Evolutionary conservation across 2,329 filamentous ascomycete genomes (phyloP).

Genomic region (Sclerotiophoma versabilis): DNA sequence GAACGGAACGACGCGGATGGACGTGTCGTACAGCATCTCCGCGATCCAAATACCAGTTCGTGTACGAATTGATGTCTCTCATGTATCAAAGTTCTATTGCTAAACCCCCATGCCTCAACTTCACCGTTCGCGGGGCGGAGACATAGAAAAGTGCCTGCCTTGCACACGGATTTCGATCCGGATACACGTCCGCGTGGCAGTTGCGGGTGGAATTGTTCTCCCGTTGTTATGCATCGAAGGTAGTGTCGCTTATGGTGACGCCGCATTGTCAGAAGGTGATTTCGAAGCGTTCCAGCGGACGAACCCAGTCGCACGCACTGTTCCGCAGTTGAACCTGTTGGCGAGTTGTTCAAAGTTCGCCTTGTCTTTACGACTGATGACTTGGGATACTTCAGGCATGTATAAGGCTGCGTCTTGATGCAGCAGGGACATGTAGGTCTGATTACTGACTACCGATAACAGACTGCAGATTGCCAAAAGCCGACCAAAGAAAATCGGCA

Average conservation of each 20-base stretch:
- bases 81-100: constrained; percentile 21
- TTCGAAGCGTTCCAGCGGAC: constrained; percentile 11
- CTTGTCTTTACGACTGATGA: constrained; percentile 3
- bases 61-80: constrained; percentile 14
- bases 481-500: constrained; percentile 2
- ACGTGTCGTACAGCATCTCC: constrained; percentile 19
- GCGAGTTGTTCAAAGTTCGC: constrained; percentile 1
- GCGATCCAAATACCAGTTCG: constrained; percentile 11
- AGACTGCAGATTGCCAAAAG: background rate
- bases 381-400: background rate
- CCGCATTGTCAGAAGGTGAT: constrained; percentile 9
- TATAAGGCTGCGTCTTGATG: constrained; percentile 8
- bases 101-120: constrained; percentile 12
- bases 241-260: constrained; percentile 18
- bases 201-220: constrained; percentile 3
- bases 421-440: constrained; percentile 3
- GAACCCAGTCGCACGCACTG: background rate
- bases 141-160: constrained; percentile 8
- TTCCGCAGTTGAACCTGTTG: constrained; percentile 5
- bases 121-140: constrained; percentile 13
- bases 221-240: constrained; percentile 12
- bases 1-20: constrained; percentile 17
- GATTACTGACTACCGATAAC: background rate
- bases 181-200: constrained; percentile 14
- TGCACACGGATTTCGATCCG: constrained; percentile 9